These are phyloP conservation scores for Daldinia grandis DNA, from an alignment of 495 filamentous ascomycete species.

Conservation along the genomic window DNA sequence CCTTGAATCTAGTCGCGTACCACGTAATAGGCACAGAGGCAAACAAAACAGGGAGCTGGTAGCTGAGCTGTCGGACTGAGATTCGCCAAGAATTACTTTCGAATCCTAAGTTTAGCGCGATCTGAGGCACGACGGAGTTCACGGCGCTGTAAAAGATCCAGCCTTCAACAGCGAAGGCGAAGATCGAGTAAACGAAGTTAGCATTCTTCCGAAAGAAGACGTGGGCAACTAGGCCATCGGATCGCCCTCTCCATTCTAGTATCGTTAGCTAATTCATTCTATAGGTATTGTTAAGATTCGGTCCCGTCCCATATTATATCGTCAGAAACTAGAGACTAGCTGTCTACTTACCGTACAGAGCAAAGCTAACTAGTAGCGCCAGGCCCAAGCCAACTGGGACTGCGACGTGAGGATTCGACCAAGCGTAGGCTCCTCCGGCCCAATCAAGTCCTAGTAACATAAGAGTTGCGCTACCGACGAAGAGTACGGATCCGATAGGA, in stretches of 20 bases:
- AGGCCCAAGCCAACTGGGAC: conserved; percentile 59
- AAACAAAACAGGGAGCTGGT: conserved; percentile 46
- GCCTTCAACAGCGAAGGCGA: conserved; percentile 65
- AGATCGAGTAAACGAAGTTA: conserved; percentile 62
- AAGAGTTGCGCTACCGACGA: conserved; percentile 58
- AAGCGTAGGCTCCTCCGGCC: conserved; percentile 60
- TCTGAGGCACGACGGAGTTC: conserved; percentile 62
- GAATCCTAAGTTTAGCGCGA: conserved; percentile 64
- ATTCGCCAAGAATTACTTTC: conserved; percentile 55
- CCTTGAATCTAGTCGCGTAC: conserved; percentile 61
- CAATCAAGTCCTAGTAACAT: conserved; percentile 62
- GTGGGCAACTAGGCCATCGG: conserved; percentile 62
- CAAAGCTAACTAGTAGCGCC: conserved; percentile 55
- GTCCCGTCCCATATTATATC: too few species aligned
- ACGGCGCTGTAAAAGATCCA: conserved; percentile 68
- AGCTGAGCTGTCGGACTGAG: conserved; percentile 60
- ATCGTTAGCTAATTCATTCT: neutral
- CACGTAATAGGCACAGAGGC: conserved; percentile 54
- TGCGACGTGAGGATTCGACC: conserved; percentile 59
- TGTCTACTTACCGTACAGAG: conserved; percentile 52
- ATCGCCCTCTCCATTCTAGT: conserved; percentile 62
- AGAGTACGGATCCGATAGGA: conserved; percentile 60
- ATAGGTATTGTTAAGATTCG: too few species aligned
- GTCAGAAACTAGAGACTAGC: neutral
- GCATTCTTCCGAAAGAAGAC: conserved; percentile 61